phyloP scores from a whole-genome alignment of 2,329 filamentous ascomycete species.

The Penicillium sp. region DNA sequence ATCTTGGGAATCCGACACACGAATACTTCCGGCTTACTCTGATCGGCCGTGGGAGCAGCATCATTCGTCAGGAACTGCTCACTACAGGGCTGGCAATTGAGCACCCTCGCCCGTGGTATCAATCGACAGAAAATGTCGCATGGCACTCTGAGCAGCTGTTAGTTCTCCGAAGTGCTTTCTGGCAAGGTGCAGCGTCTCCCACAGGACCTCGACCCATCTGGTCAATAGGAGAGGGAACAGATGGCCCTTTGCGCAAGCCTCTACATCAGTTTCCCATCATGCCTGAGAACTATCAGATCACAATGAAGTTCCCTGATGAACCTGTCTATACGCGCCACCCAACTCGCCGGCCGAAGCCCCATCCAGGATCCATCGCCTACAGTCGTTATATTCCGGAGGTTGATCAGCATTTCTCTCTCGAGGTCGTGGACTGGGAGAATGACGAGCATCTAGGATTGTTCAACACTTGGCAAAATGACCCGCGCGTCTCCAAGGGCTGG shows the following conservation, averaged over 20 bases:
- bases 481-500: conserved; percentile 73
- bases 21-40: conserved; percentile 43
- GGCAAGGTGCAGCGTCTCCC: conserved; percentile 64
- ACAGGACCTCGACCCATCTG: conserved; percentile 60
- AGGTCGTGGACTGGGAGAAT: conserved; percentile 63
- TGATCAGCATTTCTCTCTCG: conserved; percentile 69
- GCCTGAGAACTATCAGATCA: conserved; percentile 38
- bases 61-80: conserved; percentile 38
- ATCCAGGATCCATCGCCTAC: conserved; percentile 65
- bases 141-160: conserved; percentile 35
- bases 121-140: conserved; percentile 16
- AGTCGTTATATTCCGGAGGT: conserved; percentile 73
- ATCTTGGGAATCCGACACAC: conserved; percentile 39
- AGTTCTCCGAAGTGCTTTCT: conserved; percentile 54
- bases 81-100: conserved; percentile 25
- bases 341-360: conserved; percentile 64
- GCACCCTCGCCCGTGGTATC: conserved; percentile 16
- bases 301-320: conserved; percentile 44
- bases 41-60: conserved; percentile 28
- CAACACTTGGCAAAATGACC: conserved; percentile 78
- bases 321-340: conserved; percentile 62
- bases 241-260: conserved; percentile 21
- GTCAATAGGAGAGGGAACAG: conserved; percentile 45
- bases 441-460: conserved; percentile 62
- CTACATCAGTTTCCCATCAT: conserved; percentile 25